Conservation (phyloP, 2,329 filamentous ascomycete species). For the Chrysoporthe puriensis region DNA sequence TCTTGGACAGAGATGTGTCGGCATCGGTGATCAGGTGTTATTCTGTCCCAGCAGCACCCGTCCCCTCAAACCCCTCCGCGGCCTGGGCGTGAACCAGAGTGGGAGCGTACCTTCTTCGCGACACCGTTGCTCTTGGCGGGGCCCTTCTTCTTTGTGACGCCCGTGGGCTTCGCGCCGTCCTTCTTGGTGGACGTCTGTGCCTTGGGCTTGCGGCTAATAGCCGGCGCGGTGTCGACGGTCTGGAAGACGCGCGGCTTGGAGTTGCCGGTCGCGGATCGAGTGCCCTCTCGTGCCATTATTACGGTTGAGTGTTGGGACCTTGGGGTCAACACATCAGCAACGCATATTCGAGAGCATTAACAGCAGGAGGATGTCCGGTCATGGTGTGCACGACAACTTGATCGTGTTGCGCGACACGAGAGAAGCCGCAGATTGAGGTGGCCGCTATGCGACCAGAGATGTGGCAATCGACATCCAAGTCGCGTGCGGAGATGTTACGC, state of each 20-base stretch:
- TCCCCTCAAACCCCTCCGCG: neutral
- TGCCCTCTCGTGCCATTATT: slow-evolving; percentile 56
- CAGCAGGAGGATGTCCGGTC: too few species aligned
- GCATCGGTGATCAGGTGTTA: neutral
- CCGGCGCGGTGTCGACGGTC: slow-evolving; percentile 51
- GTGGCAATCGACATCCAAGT: slow-evolving; percentile 1
- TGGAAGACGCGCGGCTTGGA: slow-evolving; percentile 56
- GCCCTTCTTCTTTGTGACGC: slow-evolving; percentile 44
- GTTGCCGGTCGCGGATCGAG: slow-evolving; percentile 56
- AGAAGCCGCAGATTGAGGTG: too few species aligned
- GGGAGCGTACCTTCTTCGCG: slow-evolving; percentile 37
- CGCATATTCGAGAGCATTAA: neutral
- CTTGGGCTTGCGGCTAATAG: slow-evolving; percentile 46
- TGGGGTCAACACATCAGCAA: slow-evolving; percentile 12
- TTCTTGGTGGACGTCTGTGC: slow-evolving; percentile 34
- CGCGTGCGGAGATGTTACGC: slow-evolving; percentile 19
- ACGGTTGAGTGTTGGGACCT: slow-evolving; percentile 6
- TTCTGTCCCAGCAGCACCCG: neutral
- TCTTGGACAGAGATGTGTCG: neutral
- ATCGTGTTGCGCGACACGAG: slow-evolving; percentile 10
- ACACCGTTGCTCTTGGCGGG: slow-evolving; percentile 42
- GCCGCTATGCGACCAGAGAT: slow-evolving; percentile 18
- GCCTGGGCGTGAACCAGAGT: too few species aligned
- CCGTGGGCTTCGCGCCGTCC: slow-evolving; percentile 37
- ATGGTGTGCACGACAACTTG: neutral